Percentiles rank a stretch among this genome's conserved stretches.
These are phyloP conservation scores for Nicotiana knightiana DNA, from an alignment of 257 asterid species.

Conservation along the genomic window DNA sequence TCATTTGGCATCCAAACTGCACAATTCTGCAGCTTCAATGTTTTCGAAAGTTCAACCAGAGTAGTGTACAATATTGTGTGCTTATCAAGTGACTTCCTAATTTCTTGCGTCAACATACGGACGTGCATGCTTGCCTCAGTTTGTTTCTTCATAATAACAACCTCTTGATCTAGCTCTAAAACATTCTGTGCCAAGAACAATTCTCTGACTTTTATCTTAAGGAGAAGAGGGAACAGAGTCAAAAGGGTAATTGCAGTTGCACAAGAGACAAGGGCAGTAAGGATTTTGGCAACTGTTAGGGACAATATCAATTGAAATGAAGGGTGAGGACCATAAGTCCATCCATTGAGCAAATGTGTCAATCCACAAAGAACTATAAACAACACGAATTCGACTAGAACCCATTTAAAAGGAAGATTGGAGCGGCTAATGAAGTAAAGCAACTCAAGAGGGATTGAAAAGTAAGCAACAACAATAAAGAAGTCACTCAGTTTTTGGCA, in stretches of 20 bases:
- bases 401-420: slow-evolving; percentile 45
- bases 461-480: slow-evolving; percentile 44
- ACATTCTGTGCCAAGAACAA: slow-evolving; percentile 38
- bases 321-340: slow-evolving; percentile 33
- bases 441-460: slow-evolving; percentile 40
- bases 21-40: slow-evolving; percentile 42
- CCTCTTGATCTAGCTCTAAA: slow-evolving; percentile 43
- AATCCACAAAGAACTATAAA: slow-evolving; percentile 44
- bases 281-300: slow-evolving; percentile 34
- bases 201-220: slow-evolving; percentile 40
- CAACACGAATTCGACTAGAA: slow-evolving; percentile 33
- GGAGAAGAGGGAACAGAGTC: slow-evolving; percentile 34
- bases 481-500: slow-evolving; percentile 38
- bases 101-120: slow-evolving; percentile 40
- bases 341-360: slow-evolving; percentile 39
- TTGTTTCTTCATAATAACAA: slow-evolving; percentile 41
- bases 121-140: slow-evolving; percentile 43
- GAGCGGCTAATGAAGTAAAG: slow-evolving; percentile 39
- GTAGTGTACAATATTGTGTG: slow-evolving; percentile 39
- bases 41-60: slow-evolving; percentile 38
- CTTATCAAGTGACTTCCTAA: slow-evolving; percentile 42
- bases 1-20: slow-evolving; percentile 48
- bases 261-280: slow-evolving; percentile 43
- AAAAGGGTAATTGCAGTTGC: slow-evolving; percentile 44
- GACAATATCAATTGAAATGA: slow-evolving; percentile 40